Percentiles rank a stretch among this genome's conserved stretches.
Evolutionary conservation across 2,329 filamentous ascomycete genomes (phyloP).

Genomic region (Chaetomiaceae sp.): DNA sequence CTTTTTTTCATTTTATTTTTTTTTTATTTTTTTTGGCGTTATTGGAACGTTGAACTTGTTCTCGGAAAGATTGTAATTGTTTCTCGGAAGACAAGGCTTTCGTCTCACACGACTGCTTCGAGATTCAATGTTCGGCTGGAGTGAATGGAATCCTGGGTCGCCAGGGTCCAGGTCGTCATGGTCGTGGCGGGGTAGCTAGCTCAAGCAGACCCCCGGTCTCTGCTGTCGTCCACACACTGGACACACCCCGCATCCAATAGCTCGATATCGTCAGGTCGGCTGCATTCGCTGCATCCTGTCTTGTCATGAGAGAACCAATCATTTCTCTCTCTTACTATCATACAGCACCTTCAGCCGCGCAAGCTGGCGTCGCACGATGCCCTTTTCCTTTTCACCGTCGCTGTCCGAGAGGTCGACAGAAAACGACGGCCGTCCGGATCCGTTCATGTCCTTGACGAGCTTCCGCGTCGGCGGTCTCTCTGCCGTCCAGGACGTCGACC

Average conservation of each 20-base stretch:
- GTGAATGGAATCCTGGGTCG: background rate
- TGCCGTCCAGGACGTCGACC: constrained; percentile 9
- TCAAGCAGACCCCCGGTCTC: background rate
- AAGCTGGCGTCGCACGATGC: constrained; percentile 22
- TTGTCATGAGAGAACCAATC: background rate
- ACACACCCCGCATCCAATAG: too few species aligned
- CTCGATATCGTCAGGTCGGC: too few species aligned
- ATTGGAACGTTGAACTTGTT: too few species aligned
- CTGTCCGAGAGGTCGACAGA: constrained; percentile 23
- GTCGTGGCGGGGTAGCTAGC: constrained; percentile 3
- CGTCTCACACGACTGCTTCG: too few species aligned
- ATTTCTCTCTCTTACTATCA: constrained; percentile 16
- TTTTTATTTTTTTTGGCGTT: too few species aligned
- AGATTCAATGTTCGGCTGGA: too few species aligned
- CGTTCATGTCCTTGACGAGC: constrained; percentile 25
- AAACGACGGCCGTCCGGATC: constrained; percentile 20
- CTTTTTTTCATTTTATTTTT: too few species aligned
- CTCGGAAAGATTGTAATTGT: too few species aligned
- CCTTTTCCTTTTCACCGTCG: constrained; percentile 22
- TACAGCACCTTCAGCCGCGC: constrained; percentile 22
- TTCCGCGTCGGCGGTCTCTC: constrained; percentile 24
- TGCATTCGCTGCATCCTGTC: background rate
- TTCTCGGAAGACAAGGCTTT: too few species aligned
- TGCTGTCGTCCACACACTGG: too few species aligned
- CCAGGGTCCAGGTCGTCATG: background rate